phyloP scores from a whole-genome alignment of 106 monocot genomes.

The Iris macrosiphon region DNA sequence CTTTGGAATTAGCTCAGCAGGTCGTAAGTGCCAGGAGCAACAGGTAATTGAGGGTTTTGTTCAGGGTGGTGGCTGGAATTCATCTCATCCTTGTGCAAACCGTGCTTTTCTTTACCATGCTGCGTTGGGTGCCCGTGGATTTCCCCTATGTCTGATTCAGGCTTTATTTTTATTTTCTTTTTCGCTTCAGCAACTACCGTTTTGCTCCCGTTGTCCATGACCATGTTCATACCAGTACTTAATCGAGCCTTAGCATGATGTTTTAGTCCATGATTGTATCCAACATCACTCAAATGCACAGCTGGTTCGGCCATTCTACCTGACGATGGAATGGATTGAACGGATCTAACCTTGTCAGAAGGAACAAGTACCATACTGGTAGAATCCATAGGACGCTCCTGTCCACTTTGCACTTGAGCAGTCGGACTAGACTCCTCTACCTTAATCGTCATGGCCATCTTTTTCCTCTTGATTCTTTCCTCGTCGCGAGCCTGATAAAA shows the following conservation, averaged over 20 bases:
- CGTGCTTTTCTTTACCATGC: slow-evolving; percentile 22
- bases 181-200: slow-evolving; percentile 11
- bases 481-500: slow-evolving; percentile 43
- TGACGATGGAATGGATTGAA: slow-evolving; percentile 10
- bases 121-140: slow-evolving; percentile 16
- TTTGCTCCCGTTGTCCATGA: slow-evolving; percentile 20
- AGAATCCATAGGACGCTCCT: slow-evolving; percentile 24
- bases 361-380: not conserved
- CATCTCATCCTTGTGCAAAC: slow-evolving; percentile 26
- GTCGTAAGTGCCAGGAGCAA: not conserved
- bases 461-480: slow-evolving; percentile 76
- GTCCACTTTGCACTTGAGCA: slow-evolving; percentile 20
- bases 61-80: slow-evolving; percentile 15
- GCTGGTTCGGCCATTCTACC: slow-evolving; percentile 14
- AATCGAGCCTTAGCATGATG: slow-evolving; percentile 25
- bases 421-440: slow-evolving; percentile 12
- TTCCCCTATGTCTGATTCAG: slow-evolving; percentile 40
- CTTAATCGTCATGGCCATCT: slow-evolving; percentile 17
- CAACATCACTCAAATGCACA: too few relatives aligned
- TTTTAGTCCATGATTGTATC: too few relatives aligned
- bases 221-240: not conserved
- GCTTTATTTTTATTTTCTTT: slow-evolving; percentile 70
- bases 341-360: too few relatives aligned
- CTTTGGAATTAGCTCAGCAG: slow-evolving; percentile 9
- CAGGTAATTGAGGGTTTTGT: slow-evolving; percentile 15